Evolutionary conservation across 1,284 basidiomycete genomes (phyloP), one percentile per base, ranked within the genome.

Genomic region (Tilletia caries): DNA sequence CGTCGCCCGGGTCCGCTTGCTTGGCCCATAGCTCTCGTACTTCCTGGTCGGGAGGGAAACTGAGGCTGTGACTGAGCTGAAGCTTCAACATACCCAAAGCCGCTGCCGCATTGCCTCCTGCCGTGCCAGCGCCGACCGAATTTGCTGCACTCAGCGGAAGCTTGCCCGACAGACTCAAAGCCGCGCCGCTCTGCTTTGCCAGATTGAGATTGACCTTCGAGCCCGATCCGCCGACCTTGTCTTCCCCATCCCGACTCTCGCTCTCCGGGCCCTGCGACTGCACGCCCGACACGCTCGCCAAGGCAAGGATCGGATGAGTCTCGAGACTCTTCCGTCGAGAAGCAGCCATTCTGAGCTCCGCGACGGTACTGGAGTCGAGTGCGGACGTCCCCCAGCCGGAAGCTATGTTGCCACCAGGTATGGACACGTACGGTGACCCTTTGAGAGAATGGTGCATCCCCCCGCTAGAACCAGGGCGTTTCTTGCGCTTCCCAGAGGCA

Each of bases 61-160:
- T 65, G 34, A 65, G 37, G n/a, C 64, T 65, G 64, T 65, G 64
- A 5, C 33, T 62, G 10, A 62, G 64, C 41, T 65, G 64, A 27
- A 65, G 65, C 46, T 66, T 66, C 43, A 62, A 29, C 58, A 62
- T 62, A 23, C 58, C 58, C 4, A 62, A 23, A 20, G 58, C 58
- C 10, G 58, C 5, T 10, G 58, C 32, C 12, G 58, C 18, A 8
- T 13, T 10, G 13, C 32, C 23, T 6, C 29, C 29, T 10, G 32
- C 29, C 10, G 58, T n/a, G 15, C 13, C 32, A n/a, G 58, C 6
- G 1, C 32, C 58, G 15, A 33, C 34, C 13, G 58, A 62, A 20
- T 34, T 15, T 2, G 58, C 54, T n/a, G 58, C 34, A 29, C 58
- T 62, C 27, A 33, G 32, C 10, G 58, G 58, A 20, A 62, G 58